phyloP scores from a whole-genome alignment of 768 basidiomycete genomes.

The Sarcodon aspratus region DNA sequence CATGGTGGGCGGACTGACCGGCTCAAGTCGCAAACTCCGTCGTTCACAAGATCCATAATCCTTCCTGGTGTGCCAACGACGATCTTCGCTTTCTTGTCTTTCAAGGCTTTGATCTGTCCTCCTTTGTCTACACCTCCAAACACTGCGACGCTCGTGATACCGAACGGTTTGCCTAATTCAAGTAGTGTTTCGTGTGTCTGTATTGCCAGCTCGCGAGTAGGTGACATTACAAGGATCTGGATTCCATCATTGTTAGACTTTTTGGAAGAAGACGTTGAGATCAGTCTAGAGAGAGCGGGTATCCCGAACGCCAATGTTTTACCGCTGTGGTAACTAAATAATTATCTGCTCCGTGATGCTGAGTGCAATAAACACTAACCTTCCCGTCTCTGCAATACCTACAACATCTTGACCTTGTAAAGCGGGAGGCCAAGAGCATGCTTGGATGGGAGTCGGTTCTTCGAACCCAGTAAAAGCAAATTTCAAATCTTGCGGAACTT shows the following conservation, averaged over 20 bases:
- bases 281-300: constrained; percentile 68
- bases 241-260: constrained; percentile 29
- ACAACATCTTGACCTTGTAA: constrained; percentile 79
- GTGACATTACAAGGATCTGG: constrained; percentile 57
- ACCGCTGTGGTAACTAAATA: constrained; percentile 39
- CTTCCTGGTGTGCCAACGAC: constrained; percentile 95
- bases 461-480: constrained; percentile 60
- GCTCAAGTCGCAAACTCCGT: constrained; percentile 76
- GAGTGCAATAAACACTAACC: constrained; percentile 23
- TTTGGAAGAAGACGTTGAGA: constrained; percentile 22
- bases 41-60: constrained; percentile 83
- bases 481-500: constrained; percentile 50
- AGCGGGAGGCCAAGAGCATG: constrained; percentile 88
- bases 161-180: constrained; percentile 60
- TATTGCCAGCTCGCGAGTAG: constrained; percentile 92
- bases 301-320: constrained; percentile 96
- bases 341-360: background rate
- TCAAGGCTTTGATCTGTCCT: constrained; percentile 62
- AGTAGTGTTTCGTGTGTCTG: constrained; percentile 86
- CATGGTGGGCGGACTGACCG: constrained; percentile 30
- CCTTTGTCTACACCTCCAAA: constrained; percentile 95
- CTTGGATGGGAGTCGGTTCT: constrained; percentile 91
- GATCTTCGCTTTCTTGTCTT: constrained; percentile 52
- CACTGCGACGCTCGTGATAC: constrained; percentile 74
- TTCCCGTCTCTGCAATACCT: constrained; percentile 95